Conservation (phyloP, 306 rosid genomes). For the Cicer cuneatum region DNA sequence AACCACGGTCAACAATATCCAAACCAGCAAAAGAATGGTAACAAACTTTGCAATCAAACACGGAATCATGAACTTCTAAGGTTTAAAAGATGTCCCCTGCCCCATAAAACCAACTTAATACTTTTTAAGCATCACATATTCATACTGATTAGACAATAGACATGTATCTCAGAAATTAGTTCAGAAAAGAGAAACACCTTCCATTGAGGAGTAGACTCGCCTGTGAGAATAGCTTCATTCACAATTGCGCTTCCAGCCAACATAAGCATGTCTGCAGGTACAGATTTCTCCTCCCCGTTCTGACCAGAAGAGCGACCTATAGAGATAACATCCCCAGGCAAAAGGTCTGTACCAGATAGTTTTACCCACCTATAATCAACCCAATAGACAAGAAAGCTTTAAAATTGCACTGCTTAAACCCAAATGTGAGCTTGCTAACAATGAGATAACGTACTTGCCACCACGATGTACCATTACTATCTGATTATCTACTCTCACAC, state of each 20-base stretch:
- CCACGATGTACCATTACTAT: conserved; percentile 89
- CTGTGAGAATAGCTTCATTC: conserved; percentile 98
- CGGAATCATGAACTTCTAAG: conserved; percentile 1
- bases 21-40: conserved; percentile 8
- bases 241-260: conserved; percentile 96
- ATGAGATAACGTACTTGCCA: conserved; percentile 81
- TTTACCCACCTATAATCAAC: conserved; percentile 80
- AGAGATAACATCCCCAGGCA: conserved; percentile 98
- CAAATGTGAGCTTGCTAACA: conserved; percentile 24
- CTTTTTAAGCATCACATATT: not conserved
- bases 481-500: conserved; percentile 96
- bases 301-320: conserved; percentile 85
- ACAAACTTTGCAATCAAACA: conserved; percentile 20
- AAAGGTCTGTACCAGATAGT: conserved; percentile 86
- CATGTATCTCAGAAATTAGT: conserved; percentile 39
- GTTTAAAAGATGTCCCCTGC: not conserved
- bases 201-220: conserved; percentile 99
- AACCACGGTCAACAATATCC: conserved; percentile 20
- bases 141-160: conserved; percentile 27
- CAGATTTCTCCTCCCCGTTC: conserved; percentile 93
- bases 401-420: conserved; percentile 35
- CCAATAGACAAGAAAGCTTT: conserved; percentile 35
- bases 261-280: conserved; percentile 98
- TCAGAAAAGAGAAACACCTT: conserved; percentile 74
- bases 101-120: conserved; percentile 1